Conservation (phyloP, 2,329 filamentous ascomycete species). For the Colletotrichum siamense region DNA sequence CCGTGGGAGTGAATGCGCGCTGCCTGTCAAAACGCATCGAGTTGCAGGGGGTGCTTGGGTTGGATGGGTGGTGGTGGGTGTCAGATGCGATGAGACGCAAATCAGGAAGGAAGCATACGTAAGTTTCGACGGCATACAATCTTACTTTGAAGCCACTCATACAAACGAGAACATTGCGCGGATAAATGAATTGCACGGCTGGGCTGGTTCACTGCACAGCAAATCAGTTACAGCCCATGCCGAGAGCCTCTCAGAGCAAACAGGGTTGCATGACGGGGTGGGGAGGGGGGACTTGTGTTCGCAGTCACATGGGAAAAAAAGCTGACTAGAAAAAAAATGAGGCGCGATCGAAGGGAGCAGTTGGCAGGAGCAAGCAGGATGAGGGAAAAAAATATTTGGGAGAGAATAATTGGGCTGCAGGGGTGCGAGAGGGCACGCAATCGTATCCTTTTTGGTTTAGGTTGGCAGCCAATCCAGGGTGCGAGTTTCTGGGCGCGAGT, state of each 20-base stretch:
- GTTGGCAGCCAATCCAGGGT: neutral
- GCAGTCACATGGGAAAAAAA: neutral
- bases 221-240: neutral
- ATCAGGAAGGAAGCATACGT: neutral
- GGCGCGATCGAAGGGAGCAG: neutral
- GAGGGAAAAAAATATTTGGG: neutral
- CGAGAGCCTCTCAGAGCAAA: neutral
- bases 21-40: neutral
- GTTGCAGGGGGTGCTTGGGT: neutral
- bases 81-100: neutral
- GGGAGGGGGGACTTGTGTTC: neutral
- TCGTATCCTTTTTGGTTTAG: neutral
- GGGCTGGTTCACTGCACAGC: neutral
- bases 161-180: neutral
- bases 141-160: neutral
- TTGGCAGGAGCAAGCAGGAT: neutral
- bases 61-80: neutral
- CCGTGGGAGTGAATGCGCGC: neutral
- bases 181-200: neutral
- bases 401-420: constrained; percentile 22
- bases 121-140: neutral
- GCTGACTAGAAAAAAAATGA: neutral
- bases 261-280: neutral
- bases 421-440: neutral
- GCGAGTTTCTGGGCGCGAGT: neutral